Evolutionary conservation across 805 yeast genomes (phyloP).

Genomic region (Zygosaccharomyces bailii): DNA sequence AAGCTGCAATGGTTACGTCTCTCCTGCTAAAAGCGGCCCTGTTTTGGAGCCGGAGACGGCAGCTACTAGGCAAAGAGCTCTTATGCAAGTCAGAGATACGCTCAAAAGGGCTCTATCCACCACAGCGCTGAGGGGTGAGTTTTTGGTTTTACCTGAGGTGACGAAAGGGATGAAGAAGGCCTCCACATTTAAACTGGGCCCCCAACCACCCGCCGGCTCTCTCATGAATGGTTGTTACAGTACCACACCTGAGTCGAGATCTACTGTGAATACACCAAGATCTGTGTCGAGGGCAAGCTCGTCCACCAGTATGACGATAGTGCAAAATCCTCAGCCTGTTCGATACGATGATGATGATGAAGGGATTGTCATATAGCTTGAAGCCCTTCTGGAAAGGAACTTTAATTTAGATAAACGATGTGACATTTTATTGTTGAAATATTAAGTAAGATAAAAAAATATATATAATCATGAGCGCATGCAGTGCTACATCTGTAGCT

Average conservation of each 20-base stretch:
- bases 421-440: conserved; percentile 4
- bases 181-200: conserved; percentile 33
- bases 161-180: conserved; percentile 16
- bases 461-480: conserved; percentile 2
- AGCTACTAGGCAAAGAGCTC: conserved; percentile 11
- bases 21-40: conserved; percentile 3
- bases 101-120: conserved; percentile 27
- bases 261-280: conserved; percentile 31
- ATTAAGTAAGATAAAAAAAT: conserved; percentile 3
- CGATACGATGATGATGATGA: conserved; percentile 13
- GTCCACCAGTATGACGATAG: conserved; percentile 11
- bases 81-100: conserved; percentile 23
- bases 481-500: conserved; percentile 4
- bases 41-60: conserved; percentile 6
- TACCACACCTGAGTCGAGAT: conserved; percentile 31
- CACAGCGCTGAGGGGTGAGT: conserved; percentile 18
- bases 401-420: not conserved
- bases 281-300: conserved; percentile 28
- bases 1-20: conserved; percentile 1
- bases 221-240: conserved; percentile 36
- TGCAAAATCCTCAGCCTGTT: not conserved
- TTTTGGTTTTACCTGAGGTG: conserved; percentile 6
- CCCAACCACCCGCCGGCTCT: conserved; percentile 29
- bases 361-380: conserved; percentile 13
- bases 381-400: not conserved